Percentiles rank a stretch among this genome's conserved stretches.
phyloP scores from a whole-genome alignment of 495 filamentous ascomycete species.

The Daldinia grandis region DNA sequence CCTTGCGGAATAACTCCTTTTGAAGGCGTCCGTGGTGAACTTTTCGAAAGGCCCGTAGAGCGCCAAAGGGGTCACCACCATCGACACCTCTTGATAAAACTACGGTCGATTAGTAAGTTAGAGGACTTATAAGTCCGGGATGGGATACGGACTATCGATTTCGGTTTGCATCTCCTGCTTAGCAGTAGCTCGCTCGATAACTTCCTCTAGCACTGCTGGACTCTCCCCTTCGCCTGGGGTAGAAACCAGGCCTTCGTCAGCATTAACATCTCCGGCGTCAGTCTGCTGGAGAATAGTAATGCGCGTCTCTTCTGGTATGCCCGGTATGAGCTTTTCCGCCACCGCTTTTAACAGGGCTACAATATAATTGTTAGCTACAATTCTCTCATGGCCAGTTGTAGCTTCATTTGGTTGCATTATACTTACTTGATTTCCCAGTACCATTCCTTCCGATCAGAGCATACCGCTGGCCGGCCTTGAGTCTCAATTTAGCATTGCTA shows the following conservation, averaged over 20 bases:
- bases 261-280: constrained; percentile 43
- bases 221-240: background rate
- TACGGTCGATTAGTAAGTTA: constrained; percentile 56
- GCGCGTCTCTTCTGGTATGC: constrained; percentile 72
- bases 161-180: constrained; percentile 66
- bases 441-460: constrained; percentile 81
- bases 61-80: constrained; percentile 59
- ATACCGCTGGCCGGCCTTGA: constrained; percentile 76
- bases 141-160: constrained; percentile 59
- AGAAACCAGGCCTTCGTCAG: constrained; percentile 30
- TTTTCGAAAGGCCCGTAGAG: constrained; percentile 66
- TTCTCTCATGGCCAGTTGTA: background rate
- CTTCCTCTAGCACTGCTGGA: constrained; percentile 68
- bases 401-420: background rate
- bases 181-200: constrained; percentile 70
- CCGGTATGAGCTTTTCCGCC: constrained; percentile 79
- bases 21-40: constrained; percentile 66
- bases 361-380: constrained; percentile 8
- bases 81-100: constrained; percentile 51
- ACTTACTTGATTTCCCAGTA: constrained; percentile 79
- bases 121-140: constrained; percentile 32
- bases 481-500: constrained; percentile 68
- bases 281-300: constrained; percentile 80
- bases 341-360: constrained; percentile 76
- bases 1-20: constrained; percentile 68